Conservation (phyloP, 371 early-diverging fungal species). For the Rhizopus delemar region DNA sequence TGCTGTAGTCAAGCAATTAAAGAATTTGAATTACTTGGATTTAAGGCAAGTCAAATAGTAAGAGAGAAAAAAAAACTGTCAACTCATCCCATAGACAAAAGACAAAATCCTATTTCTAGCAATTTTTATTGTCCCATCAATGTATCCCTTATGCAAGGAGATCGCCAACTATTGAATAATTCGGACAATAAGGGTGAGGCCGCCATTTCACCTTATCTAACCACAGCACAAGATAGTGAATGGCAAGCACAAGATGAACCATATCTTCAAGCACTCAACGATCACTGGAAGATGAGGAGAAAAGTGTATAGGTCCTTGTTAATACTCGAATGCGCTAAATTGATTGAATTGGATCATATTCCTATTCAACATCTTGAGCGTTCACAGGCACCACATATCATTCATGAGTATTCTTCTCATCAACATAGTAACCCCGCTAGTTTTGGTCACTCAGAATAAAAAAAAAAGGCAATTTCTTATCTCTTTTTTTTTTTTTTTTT, state of each 20-base stretch:
- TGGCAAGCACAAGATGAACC: conserved; percentile 48
- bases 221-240: conserved; percentile 31
- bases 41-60: conserved; percentile 33
- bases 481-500: neutral
- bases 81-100: neutral
- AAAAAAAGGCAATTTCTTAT: neutral
- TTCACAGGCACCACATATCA: neutral
- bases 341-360: conserved; percentile 52
- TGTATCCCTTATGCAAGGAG: neutral
- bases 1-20: conserved; percentile 38
- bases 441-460: neutral
- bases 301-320: conserved; percentile 49
- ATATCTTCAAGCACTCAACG: conserved; percentile 37
- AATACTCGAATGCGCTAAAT: conserved; percentile 38
- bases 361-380: neutral
- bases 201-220: conserved; percentile 30
- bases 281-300: conserved; percentile 47
- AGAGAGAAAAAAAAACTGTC: neutral
- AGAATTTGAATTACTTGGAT: conserved; percentile 48
- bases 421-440: neutral
- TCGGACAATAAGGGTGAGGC: conserved; percentile 6
- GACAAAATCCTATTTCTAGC: conserved; percentile 34
- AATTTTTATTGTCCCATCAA: conserved; percentile 37
- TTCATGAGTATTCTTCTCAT: neutral
- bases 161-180: neutral